Conservation (phyloP, 768 basidiomycete species). For the Ramaria rubella region DNA sequence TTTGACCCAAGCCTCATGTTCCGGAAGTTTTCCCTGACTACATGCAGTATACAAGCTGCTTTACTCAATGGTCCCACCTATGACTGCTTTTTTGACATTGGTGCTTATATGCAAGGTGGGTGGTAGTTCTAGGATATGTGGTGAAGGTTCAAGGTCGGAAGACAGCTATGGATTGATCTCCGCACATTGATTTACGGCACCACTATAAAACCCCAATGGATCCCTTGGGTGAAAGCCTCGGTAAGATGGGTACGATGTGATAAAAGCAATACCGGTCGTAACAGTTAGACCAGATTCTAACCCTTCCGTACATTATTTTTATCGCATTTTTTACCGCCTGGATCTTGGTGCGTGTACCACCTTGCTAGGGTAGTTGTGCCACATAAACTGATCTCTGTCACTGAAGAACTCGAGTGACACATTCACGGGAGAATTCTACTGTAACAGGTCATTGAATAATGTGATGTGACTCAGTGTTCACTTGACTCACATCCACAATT, state of each 20-base stretch:
- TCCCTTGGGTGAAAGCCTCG: not conserved
- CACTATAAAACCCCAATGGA: not conserved
- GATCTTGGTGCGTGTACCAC: not conserved
- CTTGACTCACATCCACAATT: not conserved
- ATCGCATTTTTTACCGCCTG: not conserved
- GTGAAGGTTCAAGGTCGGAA: not conserved
- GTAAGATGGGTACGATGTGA: not conserved
- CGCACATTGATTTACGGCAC: not conserved
- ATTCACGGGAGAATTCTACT: not conserved
- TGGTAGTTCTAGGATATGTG: not conserved
- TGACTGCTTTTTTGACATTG: not conserved
- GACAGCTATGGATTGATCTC: not conserved
- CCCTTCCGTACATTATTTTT: not conserved
- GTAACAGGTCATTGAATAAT: not conserved
- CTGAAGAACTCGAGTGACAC: not conserved
- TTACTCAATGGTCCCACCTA: not conserved
- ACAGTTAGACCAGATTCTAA: not conserved
- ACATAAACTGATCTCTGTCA: not conserved
- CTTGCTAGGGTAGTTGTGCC: not conserved
- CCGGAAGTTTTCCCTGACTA: too few relatives aligned
- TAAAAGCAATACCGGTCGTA: not conserved
- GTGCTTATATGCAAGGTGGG: not conserved
- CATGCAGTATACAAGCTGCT: not conserved
- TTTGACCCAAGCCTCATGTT: not conserved
- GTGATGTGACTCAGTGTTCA: not conserved